Base-by-base conservation (phyloP, 202 grass and related monocot genomes). In the Digitaria exilis region DNA sequence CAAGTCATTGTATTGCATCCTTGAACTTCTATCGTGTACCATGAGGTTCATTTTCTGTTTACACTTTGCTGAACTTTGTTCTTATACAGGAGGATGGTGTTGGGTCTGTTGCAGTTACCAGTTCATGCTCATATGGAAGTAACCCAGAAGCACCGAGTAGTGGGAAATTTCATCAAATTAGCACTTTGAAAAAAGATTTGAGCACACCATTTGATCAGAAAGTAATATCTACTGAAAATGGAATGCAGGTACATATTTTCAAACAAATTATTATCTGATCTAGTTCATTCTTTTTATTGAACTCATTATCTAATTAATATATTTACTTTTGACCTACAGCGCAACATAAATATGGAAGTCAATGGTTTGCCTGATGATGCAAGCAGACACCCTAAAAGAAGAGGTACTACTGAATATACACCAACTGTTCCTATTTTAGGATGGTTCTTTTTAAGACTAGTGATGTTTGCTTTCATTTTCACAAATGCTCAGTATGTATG, bases 1-100 rank as follows among this genome's bases (percentile, higher is more conserved):
- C 19, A 59, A 55, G 65, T 35, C 52, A 10, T n/a, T 69, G 49
- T 34, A 61, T 29, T 82, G 8, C 15, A 61, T 80, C 21, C 11
- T 62, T 44, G 46, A 49, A 61, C 11, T 75, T 64, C 66, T 61
- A 24, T 60, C 25, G 24, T 66, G 44, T 81, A 55, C 28, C 52
- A 48, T 61, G 68, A 41, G 69, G 49, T 39, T 80, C 43, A 80
- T 48, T 13, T 48, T 13, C 17, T 50, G 13, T 65, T 7, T 1
- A 68, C 67, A 1, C 28, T 62, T 29, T 49, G 12, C 13, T 5
- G 18, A 75, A 52, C 82, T 69, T 35, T 78, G 44, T 50, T 55
- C 79, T 87, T 88, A 15, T 78, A 69, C 57, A 87, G 86, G 73
- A 75, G 60, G 31, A 30, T 29, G 62, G 63, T 39, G 9, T 71